These are phyloP conservation scores for Orbilia blumenaviensis DNA, from an alignment of 2,329 filamentous ascomycete species.

Conservation along the genomic window DNA sequence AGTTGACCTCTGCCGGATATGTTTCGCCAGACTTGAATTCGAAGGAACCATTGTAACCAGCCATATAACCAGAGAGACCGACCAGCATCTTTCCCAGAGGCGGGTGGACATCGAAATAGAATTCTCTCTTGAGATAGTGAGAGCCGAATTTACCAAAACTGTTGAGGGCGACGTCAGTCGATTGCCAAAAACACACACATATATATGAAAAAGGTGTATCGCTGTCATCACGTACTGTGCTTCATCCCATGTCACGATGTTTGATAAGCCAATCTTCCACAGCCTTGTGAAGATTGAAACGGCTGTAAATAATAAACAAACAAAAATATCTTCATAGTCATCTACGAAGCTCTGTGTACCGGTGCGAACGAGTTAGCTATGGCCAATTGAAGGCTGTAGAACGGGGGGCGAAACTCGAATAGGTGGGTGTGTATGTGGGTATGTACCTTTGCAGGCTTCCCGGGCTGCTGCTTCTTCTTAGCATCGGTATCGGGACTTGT, in stretches of 20 bases:
- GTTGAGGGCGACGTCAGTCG: conserved; percentile 11
- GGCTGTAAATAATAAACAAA: conserved; percentile 70
- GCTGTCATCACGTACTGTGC: conserved; percentile 66
- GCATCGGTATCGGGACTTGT: conserved; percentile 40
- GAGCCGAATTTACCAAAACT: conserved; percentile 98
- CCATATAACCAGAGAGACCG: conserved; percentile 92
- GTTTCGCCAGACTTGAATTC: conserved; percentile 99
- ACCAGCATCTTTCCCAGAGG: conserved; percentile 98
- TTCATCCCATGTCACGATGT: conserved; percentile 73
- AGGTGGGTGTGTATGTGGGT: background rate
- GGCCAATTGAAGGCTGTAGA: background rate
- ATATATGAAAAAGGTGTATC: background rate
- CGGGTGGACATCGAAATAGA: conserved; percentile 98
- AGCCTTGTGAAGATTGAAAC: conserved; percentile 73
- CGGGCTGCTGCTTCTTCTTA: conserved; percentile 46
- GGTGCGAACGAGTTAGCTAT: background rate
- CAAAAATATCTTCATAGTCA: conserved; percentile 71
- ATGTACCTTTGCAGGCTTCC: conserved; percentile 33
- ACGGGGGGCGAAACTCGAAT: background rate
- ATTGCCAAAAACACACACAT: background rate
- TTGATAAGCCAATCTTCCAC: conserved; percentile 74
- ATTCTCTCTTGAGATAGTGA: conserved; percentile 98
- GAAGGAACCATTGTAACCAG: conserved; percentile 98
- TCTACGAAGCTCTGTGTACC: conserved; percentile 63
- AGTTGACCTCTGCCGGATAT: conserved; percentile 92